Evolutionary conservation across 768 basidiomycete genomes (phyloP), one percentile per base, ranked within the genome.

Genomic region (Boletus rufocinnamomeus): DNA sequence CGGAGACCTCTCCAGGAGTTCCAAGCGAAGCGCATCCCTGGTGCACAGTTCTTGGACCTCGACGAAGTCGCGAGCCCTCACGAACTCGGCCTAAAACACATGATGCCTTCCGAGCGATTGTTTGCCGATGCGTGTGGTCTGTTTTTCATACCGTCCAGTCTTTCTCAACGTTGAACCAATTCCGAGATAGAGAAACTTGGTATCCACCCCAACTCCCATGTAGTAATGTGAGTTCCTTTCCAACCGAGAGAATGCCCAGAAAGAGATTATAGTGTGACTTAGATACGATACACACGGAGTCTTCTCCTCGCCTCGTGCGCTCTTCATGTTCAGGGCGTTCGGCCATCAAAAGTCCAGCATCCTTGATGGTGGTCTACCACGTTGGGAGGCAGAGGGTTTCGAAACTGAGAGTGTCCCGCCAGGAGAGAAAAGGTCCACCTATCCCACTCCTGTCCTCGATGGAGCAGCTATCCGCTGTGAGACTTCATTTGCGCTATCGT

Each of bases 321-420:
- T 95, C 45, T 98, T 91, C 79, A 98, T 93, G 79, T 97, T 98
- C 82, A 84, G 90, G 75, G 81, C 89, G 25, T 94, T 97, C 73
- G 92, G 93, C 9, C 97, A 99, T 72, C 73, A 79, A 34, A 87
- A 86, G 45, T 92, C 94, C 9, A 92, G 90, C 60, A 82, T 98
- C 13, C 80, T 99, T 17, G 86, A 98, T 72, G 97, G 97, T n/a
- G 96, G 95, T 21, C 81, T 98, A 14, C 93, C 91, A 34, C 77
- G 83, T 41, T 96, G 92, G 91, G 77, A 84, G 58, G 80, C 79
- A 32, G 86, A 89, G 68, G 86, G 87, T 21, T 75, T 82, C 17
- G 76, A 80, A n/a, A 66, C 84, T 11, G 86, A 84, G 50, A 60
- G 62, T 25, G 54, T 60, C 41, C 71, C 75, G 30, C 58, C 67